Conservation (phyloP, 2,329 filamentous ascomycete genomes). For the Rhinocladiella mackenziei region DNA sequence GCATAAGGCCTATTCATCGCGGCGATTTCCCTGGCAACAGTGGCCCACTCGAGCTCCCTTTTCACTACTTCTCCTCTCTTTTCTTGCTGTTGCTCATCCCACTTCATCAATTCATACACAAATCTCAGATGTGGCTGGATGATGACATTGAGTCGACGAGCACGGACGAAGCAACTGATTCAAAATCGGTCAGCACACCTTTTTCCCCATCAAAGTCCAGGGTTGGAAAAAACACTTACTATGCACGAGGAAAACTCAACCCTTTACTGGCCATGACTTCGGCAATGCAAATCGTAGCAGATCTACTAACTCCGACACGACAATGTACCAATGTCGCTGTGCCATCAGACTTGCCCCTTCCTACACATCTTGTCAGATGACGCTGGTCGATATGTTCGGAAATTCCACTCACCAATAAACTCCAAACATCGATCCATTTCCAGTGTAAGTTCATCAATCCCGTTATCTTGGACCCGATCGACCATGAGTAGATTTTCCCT, state of each 20-base stretch:
- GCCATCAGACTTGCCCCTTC: slow-evolving; percentile 69
- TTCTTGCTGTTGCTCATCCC: slow-evolving; percentile 70
- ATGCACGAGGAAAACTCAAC: slow-evolving; percentile 84
- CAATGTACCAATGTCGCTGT: slow-evolving; percentile 92
- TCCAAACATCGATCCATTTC: slow-evolving; percentile 82
- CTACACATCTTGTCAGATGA: slow-evolving; percentile 46
- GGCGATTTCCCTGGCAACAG: slow-evolving; percentile 83
- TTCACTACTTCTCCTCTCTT: slow-evolving; percentile 44
- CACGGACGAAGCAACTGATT: slow-evolving; percentile 77
- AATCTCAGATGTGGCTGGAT: slow-evolving; percentile 96
- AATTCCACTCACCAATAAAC: slow-evolving; percentile 74
- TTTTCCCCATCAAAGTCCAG: too few species aligned
- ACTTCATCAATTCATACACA: slow-evolving; percentile 90
- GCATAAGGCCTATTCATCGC: slow-evolving; percentile 95
- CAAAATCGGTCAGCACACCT: not conserved
- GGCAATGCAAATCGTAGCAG: slow-evolving; percentile 97
- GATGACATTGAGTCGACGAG: slow-evolving; percentile 89
- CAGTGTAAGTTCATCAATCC: slow-evolving; percentile 82
- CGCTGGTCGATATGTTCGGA: not conserved
- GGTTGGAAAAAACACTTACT: slow-evolving; percentile 51
- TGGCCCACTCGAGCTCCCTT: slow-evolving; percentile 86
- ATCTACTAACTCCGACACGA: slow-evolving; percentile 89
- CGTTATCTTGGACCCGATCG: slow-evolving; percentile 89
- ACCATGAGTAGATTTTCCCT: slow-evolving; percentile 73
- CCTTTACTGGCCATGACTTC: slow-evolving; percentile 84